Base-by-base conservation (phyloP, 2,329 filamentous ascomycete species). In the Cordyceps fumosorosea region DNA sequence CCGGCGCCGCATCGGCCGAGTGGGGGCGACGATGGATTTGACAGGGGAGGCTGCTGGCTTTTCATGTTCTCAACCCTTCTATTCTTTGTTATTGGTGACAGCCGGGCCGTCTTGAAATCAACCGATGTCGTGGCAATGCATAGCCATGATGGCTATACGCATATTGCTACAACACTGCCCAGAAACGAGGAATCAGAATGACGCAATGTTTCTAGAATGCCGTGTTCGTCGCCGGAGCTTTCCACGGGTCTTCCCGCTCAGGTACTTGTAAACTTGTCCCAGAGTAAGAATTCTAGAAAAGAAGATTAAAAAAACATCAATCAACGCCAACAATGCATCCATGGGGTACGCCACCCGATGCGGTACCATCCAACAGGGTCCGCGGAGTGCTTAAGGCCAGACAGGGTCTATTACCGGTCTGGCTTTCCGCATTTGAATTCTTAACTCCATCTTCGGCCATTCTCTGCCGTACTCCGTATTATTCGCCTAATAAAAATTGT, bases 1-100 rank as follows among this genome's bases (percentile, higher is more conserved):
- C 32, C 45, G 56, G 56, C 32, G 56, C 56, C 56, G 56, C 50
- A 24, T 58, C 56, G 56, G 44, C 53, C 24, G 40, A 56, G 53
- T 45, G 53, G 55, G 5, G 55, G 29, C 44, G 29, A 34, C 24
- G n/a, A n/a, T 22, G 22, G 3, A 5, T 7, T 29, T 29, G 29
- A 29, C 34, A 2, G 34, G 2, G 3, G 32, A 37, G 42, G 29
- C 8, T 44, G n/a, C 18, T 34, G 22, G 12, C 3, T 22, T 24
- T 32, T 18, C 20, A 18, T 2, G 0, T 24, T 22, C 12, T 16
- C 34, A 3, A 5, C 40, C n/a, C 20, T 22, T 12, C 5, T 29
- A 5, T 22, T 50, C 12, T 0, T 50, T 20, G 24, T 12, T 8
- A 20, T 48, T 34, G 16, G 42, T 26, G 55, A 57, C 14, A 24